Base-by-base conservation (phyloP, 179 eudicot genomes). In the Heliamphora pulchella region DNA sequence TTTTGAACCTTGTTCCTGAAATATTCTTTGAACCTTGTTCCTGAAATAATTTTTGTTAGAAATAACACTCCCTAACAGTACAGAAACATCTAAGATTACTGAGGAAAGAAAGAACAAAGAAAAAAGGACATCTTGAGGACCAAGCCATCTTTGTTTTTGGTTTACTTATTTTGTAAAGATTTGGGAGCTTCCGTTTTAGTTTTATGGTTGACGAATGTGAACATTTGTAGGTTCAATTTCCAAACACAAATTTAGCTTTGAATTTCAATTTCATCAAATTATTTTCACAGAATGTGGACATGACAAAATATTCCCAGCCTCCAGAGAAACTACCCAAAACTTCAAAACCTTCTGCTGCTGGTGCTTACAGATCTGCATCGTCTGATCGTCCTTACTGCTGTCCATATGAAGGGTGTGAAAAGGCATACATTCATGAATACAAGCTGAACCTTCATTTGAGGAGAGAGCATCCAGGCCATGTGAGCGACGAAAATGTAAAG, bases 401-500 rank as follows among this genome's bases (percentile, higher is more conserved):
- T 77, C 99, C 97, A 0, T 96, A 93, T 44, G 94, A 92, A 85
- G 98, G 98, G 65, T 96, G 99, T 70, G 91, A 84, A 58, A 96
- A 96, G 86, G 96, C 94, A 47, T 96, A 96, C 80, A 96, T 93
- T 65, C 99, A 96, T 22, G 99, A 94, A 79, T 96, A 96, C 86
- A 96, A 96, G 87, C 90, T 96, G 62, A 96, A 94, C 77, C 96
- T 96, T 71, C 99, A 96, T 81, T 79, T 96, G 46, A 87, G 91
- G 74, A 86, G 91, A 83, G 93, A 91, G 81, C 98, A 95, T 79
- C 98, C 98, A 0, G 96, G 93, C 47, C 99, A 96, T 77, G 84
- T 89, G 51, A 85, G 90, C 0, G 98, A 94, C 53, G 97, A 93
- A 46, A 92, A 86, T 71, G 81, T 91, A 3, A 95, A 89, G 81